Percentiles rank a stretch among this genome's conserved stretches.
phyloP scores from a whole-genome alignment of 148 eudicot species.

The Arbutus unedo region DNA sequence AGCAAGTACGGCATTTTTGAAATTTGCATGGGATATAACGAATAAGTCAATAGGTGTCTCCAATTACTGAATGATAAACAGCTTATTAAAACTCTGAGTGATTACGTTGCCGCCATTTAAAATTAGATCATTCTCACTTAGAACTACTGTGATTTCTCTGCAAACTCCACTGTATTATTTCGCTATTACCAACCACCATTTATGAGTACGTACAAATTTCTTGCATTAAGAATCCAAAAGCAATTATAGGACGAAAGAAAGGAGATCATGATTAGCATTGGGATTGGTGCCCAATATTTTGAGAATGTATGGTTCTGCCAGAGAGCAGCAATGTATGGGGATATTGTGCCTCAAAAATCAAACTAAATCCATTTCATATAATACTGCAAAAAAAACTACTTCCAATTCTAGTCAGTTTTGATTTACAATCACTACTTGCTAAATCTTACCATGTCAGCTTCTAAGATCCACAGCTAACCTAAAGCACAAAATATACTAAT shows the following conservation, averaged over 20 bases:
- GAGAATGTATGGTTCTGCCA: neutral
- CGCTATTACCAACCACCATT: neutral
- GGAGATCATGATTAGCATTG: neutral
- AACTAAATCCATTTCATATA: neutral
- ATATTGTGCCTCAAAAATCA: neutral
- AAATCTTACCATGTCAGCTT: constrained; percentile 1
- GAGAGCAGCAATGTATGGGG: neutral
- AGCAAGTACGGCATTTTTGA: neutral
- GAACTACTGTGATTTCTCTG: neutral
- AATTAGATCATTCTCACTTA: neutral
- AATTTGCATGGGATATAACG: neutral
- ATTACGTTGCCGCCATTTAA: neutral
- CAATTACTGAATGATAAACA: neutral
- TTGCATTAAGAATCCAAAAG: neutral
- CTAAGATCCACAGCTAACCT: neutral
- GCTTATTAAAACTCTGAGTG: neutral
- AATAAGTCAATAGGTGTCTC: neutral
- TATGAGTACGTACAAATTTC: neutral
- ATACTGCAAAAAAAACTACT: neutral
- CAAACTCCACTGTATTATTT: neutral
- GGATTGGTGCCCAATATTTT: neutral
- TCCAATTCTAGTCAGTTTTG: neutral
- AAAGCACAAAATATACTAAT: neutral
- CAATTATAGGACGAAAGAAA: neutral
- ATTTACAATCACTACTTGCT: neutral